A percentile compares a stretch with the other conserved stretches of the same genome.
Conservation (phyloP, 805 yeast species). For the Metschnikowia lochheadii region DNA sequence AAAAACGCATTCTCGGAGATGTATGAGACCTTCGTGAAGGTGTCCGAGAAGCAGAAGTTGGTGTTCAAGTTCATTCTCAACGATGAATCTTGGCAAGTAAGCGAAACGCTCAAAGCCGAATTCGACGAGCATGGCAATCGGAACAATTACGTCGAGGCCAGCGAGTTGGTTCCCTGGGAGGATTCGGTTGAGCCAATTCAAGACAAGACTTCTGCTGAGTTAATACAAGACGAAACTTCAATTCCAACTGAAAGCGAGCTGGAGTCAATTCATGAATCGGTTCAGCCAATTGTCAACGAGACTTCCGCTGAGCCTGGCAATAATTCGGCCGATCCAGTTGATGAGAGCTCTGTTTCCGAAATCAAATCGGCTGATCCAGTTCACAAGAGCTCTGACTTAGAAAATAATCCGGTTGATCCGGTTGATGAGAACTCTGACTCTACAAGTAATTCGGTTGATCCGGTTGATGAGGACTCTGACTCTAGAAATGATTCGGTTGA, state of each 20-base stretch:
- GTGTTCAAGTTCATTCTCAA: conserved; percentile 38
- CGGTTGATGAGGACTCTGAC: neutral
- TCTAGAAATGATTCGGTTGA: neutral
- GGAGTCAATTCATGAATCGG: neutral
- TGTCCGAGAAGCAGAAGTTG: conserved; percentile 22
- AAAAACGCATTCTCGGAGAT: conserved; percentile 10
- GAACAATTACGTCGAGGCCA: conserved; percentile 31
- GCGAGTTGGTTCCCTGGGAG: conserved; percentile 18
- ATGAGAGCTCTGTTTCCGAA: neutral
- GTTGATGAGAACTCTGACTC: neutral
- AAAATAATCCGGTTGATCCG: neutral
- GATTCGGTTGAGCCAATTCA: neutral
- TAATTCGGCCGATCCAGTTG: neutral
- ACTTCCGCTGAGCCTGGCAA: neutral
- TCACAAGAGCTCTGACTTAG: neutral
- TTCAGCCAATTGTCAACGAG: neutral
- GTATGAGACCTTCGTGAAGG: conserved; percentile 21
- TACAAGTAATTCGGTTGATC: neutral
- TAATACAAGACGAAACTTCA: neutral
- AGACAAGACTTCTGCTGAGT: neutral
- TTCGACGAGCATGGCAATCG: conserved; percentile 33
- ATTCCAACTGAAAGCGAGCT: neutral
- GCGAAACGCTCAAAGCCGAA: conserved; percentile 21
- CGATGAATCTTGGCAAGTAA: conserved; percentile 30
- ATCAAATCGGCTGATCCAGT: neutral